Evolutionary conservation across 164 flowering plant genomes (phyloP).

Genomic region (Tetrastigma voinierianum): DNA sequence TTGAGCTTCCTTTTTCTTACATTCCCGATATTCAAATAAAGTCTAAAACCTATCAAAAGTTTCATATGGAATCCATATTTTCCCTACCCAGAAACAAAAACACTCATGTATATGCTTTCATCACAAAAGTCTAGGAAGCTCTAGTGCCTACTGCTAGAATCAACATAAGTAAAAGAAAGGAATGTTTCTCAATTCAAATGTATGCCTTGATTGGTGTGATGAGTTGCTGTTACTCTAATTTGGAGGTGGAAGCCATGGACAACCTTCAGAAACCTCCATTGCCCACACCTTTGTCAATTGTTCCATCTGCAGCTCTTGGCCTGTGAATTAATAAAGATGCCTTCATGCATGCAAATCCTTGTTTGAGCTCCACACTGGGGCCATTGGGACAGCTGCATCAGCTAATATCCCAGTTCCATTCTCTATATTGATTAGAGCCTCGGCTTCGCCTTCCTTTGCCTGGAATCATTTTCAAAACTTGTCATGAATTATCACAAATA

Average conservation of each 20-base stretch:
- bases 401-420: constrained; percentile 42
- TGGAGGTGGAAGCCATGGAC: background rate
- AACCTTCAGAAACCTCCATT: background rate
- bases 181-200: constrained; percentile 6
- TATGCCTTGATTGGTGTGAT: constrained; percentile 1
- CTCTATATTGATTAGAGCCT: constrained; percentile 64
- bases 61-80: background rate
- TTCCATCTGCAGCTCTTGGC: background rate
- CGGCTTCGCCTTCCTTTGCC: constrained; percentile 75
- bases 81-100: background rate
- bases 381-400: constrained; percentile 49
- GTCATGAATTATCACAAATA: constrained; percentile 40
- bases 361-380: constrained; percentile 66
- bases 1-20: too few species aligned
- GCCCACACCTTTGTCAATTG: constrained; percentile 15
- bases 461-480: constrained; percentile 20
- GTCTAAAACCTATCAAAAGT: too few species aligned
- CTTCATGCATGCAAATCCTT: constrained; percentile 76
- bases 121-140: background rate
- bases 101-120: background rate
- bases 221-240: background rate
- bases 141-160: background rate
- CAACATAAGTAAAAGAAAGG: background rate
- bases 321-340: background rate
- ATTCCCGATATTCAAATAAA: too few species aligned